Conservation (phyloP, 179 eudicot species). For the Heliamphora pulchella region DNA sequence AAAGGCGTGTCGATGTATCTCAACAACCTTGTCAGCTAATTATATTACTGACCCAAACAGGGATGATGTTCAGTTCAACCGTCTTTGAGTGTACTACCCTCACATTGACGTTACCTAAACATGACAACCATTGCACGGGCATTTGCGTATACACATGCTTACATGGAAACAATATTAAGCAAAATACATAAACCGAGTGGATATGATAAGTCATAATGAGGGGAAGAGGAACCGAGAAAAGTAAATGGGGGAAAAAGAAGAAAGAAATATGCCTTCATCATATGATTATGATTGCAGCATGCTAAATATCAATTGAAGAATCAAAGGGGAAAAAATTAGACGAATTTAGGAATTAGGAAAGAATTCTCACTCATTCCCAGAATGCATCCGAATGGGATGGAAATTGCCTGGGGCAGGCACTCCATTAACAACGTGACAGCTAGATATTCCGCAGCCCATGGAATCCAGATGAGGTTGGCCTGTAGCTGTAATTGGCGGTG, state of each 20-base stretch:
- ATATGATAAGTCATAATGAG: not conserved
- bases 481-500: slow-evolving; percentile 67
- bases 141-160: not conserved
- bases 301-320: not conserved
- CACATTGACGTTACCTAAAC: not conserved
- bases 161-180: not conserved
- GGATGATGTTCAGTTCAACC: not conserved
- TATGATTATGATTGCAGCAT: not conserved
- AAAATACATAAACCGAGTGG: not conserved
- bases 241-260: not conserved
- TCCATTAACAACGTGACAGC: slow-evolving; percentile 89
- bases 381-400: slow-evolving; percentile 78
- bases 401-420: slow-evolving; percentile 86
- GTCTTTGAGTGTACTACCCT: not conserved
- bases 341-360: slow-evolving; percentile 11
- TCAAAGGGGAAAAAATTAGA: not conserved
- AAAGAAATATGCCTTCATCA: not conserved
- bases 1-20: not conserved
- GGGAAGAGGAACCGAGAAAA: too few relatives aligned
- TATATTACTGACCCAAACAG: not conserved
- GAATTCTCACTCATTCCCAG: slow-evolving; percentile 75
- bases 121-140: not conserved
- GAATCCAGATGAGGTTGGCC: slow-evolving; percentile 90
- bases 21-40: not conserved
- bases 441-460: slow-evolving; percentile 68